Percentiles rank a stretch among this genome's conserved stretches.
phyloP scores from a whole-genome alignment of 2,329 filamentous ascomycete species.

The Talaromyces sp. region DNA sequence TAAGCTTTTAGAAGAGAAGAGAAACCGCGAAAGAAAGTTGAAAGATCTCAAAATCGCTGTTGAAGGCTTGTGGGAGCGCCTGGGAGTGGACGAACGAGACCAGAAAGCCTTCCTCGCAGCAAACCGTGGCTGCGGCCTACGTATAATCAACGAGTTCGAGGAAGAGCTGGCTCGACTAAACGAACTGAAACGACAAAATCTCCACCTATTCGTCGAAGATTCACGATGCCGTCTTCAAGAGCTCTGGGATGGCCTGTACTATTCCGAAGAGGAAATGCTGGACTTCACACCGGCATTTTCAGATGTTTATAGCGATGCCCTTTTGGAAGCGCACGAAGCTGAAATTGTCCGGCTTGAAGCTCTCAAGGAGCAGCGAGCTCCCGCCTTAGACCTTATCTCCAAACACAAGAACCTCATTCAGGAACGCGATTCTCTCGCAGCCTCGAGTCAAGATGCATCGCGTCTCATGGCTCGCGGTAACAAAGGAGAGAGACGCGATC shows the following conservation, averaged over 20 bases:
- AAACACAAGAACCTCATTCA: constrained; percentile 75
- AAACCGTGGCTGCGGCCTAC: constrained; percentile 85
- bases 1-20: constrained; percentile 83
- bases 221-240: constrained; percentile 85
- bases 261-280: constrained; percentile 97
- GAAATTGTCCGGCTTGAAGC: constrained; percentile 79
- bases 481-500: constrained; percentile 91
- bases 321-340: constrained; percentile 89
- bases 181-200: constrained; percentile 89
- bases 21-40: constrained; percentile 69
- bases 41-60: constrained; percentile 71
- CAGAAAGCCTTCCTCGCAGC: constrained; percentile 78
- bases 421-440: constrained; percentile 80
- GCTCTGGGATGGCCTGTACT: constrained; percentile 90
- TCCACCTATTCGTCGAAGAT: constrained; percentile 95
- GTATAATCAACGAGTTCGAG: constrained; percentile 93
- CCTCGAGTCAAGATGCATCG: constrained; percentile 91
- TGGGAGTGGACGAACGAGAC: constrained; percentile 76
- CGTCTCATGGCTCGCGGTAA: constrained; percentile 85
- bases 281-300: constrained; percentile 96
- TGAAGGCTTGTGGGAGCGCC: constrained; percentile 82
- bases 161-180: constrained; percentile 82
- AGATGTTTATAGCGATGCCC: constrained; percentile 92
- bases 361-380: constrained; percentile 79
- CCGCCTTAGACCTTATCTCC: constrained; percentile 76